A percentile compares a stretch with the other conserved stretches of the same genome.
Evolutionary conservation across 306 rosid species (phyloP).

Genomic region (Calophaca sinica): DNA sequence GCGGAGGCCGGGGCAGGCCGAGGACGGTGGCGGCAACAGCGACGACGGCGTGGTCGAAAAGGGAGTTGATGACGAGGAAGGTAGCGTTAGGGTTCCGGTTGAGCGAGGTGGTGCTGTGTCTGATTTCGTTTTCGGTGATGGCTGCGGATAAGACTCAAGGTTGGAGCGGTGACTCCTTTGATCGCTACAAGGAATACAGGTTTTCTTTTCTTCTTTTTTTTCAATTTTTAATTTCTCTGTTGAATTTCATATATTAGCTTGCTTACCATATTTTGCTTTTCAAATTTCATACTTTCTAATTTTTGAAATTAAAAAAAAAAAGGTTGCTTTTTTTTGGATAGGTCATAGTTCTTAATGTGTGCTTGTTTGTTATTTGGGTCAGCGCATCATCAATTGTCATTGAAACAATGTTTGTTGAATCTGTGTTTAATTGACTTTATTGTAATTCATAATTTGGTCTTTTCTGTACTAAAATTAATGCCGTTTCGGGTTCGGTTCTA

Average conservation of each 20-base stretch:
- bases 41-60: constrained; percentile 41
- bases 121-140: constrained; percentile 95
- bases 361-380: constrained; percentile 16
- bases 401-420: constrained; percentile 37
- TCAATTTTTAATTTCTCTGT: neutral
- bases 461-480: too few relatives aligned
- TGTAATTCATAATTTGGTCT: neutral
- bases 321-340: neutral
- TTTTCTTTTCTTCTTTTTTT: constrained; percentile 11
- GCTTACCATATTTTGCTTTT: neutral
- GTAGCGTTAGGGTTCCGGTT: constrained; percentile 89
- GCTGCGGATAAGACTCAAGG: constrained; percentile 97
- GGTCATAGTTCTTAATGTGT: neutral
- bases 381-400: constrained; percentile 6
- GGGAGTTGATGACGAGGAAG: constrained; percentile 53
- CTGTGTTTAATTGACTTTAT: neutral
- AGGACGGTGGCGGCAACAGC: constrained; percentile 22
- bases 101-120: constrained; percentile 74
- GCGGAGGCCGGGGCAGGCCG: constrained; percentile 15
- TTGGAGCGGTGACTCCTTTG: constrained; percentile 98
- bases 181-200: constrained; percentile 99
- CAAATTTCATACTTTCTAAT: neutral
- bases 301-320: neutral
- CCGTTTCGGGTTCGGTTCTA: too few relatives aligned
- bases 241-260: neutral